Conservation (phyloP, 2,329 filamentous ascomycete genomes). For the Coniochaeta sp. region DNA sequence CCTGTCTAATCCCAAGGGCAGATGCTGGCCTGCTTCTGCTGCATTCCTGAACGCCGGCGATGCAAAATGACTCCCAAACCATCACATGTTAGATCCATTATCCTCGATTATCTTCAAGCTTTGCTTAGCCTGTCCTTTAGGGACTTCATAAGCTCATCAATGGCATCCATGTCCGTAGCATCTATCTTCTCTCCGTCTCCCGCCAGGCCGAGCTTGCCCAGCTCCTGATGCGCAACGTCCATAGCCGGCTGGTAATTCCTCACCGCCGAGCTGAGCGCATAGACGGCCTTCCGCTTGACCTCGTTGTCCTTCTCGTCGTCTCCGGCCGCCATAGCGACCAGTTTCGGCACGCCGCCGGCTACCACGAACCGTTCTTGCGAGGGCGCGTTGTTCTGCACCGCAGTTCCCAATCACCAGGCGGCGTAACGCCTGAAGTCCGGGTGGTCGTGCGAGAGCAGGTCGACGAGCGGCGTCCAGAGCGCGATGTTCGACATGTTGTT, state of each 20-base stretch:
- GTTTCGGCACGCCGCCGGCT: constrained; percentile 59
- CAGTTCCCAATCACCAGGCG: constrained; percentile 90
- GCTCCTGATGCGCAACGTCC: constrained; percentile 57
- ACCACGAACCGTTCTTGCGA: constrained; percentile 65
- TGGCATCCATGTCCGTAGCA: constrained; percentile 67
- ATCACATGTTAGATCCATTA: neutral
- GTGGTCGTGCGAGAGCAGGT: constrained; percentile 60
- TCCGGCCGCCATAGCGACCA: constrained; percentile 58
- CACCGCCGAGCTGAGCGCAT: constrained; percentile 77
- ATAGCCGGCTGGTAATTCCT: constrained; percentile 86
- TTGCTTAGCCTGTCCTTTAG: constrained; percentile 40
- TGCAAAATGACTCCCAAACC: neutral
- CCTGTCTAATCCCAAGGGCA: neutral
- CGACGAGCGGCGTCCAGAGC: constrained; percentile 76
- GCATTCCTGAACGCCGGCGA: constrained; percentile 1
- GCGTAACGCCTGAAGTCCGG: constrained; percentile 73
- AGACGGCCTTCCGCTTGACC: constrained; percentile 80
- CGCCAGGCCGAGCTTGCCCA: constrained; percentile 47
- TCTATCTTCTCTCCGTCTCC: constrained; percentile 20
- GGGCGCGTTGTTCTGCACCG: constrained; percentile 90
- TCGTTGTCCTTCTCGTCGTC: constrained; percentile 41
- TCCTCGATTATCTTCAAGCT: neutral
- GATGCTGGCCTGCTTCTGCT: neutral
- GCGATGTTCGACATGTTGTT: constrained; percentile 79
- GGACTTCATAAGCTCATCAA: constrained; percentile 66